A percentile compares a stretch with the other conserved stretches of the same genome.
phyloP scores from a whole-genome alignment of 2,329 filamentous ascomycete species.

The Saccharata proteae region DNA sequence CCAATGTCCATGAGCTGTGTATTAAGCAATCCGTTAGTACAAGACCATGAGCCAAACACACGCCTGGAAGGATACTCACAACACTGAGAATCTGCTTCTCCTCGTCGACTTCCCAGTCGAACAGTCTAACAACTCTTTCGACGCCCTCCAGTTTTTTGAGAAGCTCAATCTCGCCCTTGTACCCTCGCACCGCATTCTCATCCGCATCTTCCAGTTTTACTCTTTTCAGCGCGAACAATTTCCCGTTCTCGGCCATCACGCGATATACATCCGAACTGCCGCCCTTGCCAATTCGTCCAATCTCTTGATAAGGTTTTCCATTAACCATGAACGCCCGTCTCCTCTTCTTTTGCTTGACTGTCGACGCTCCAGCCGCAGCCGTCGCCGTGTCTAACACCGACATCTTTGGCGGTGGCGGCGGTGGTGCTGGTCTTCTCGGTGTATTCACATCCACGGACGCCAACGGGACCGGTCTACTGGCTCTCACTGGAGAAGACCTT shows the following conservation, averaged over 20 bases:
- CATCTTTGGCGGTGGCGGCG: constrained; percentile 83
- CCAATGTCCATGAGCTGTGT: constrained; percentile 87
- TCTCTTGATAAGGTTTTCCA: constrained; percentile 75
- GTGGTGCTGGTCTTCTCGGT: constrained; percentile 61
- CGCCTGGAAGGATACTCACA: constrained; percentile 37
- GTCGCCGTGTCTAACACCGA: constrained; percentile 88
- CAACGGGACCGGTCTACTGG: constrained; percentile 35
- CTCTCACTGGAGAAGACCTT: constrained; percentile 6
- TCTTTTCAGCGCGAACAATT: constrained; percentile 85
- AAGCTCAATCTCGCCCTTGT: constrained; percentile 90
- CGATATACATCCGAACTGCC: constrained; percentile 92
- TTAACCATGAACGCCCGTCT: constrained; percentile 80
- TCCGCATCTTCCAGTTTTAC: constrained; percentile 87
- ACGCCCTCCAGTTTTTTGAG: constrained; percentile 70
- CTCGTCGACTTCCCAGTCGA: constrained; percentile 87
- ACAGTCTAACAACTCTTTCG: constrained; percentile 79
- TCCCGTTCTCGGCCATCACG: constrained; percentile 93
- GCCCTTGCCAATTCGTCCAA: constrained; percentile 83
- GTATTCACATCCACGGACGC: constrained; percentile 52
- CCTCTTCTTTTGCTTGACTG: constrained; percentile 64
- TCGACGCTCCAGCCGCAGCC: constrained; percentile 65
- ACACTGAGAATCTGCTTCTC: constrained; percentile 82
- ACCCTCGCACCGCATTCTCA: constrained; percentile 69
- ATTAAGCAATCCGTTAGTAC: not conserved
- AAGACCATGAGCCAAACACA: not conserved